These are phyloP conservation scores for Thecamonas trahens DNA, from an alignment of 78 protist species.

Conservation along the genomic window DNA sequence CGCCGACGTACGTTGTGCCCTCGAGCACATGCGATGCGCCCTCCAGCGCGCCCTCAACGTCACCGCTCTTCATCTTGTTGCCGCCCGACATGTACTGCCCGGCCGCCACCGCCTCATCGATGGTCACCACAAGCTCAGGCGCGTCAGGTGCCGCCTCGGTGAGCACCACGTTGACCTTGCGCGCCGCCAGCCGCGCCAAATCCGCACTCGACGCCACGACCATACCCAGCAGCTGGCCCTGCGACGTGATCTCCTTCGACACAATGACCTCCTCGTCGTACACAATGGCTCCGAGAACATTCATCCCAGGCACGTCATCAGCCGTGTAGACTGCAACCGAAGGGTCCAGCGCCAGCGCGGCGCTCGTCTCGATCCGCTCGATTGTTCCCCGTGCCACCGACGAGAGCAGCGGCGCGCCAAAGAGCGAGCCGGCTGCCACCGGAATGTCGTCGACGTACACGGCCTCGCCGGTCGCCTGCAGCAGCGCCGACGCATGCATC, in stretches of 20 bases:
- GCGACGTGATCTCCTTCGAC: conserved; percentile 10
- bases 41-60: conserved; percentile 35
- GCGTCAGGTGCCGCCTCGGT: conserved; percentile 40
- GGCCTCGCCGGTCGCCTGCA: conserved; percentile 76
- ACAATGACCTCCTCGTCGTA: conserved; percentile 76
- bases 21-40: not conserved
- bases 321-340: conserved; percentile 41
- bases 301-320: conserved; percentile 53
- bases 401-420: conserved; percentile 56
- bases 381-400: conserved; percentile 30
- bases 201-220: conserved; percentile 63
- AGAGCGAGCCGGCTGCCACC: not conserved
- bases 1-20: conserved; percentile 44
- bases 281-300: conserved; percentile 40
- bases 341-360: conserved; percentile 32
- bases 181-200: conserved; percentile 57
- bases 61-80: conserved; percentile 42
- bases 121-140: conserved; percentile 48
- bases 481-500: conserved; percentile 37
- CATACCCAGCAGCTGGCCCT: conserved; percentile 71
- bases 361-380: conserved; percentile 6
- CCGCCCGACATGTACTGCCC: not conserved
- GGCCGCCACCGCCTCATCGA: conserved; percentile 74
- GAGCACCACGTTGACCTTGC: conserved; percentile 60
- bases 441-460: conserved; percentile 58